These are phyloP conservation scores for Huntiella decipiens DNA, from an alignment of 2,329 filamentous ascomycete genomes.

Conservation along the genomic window DNA sequence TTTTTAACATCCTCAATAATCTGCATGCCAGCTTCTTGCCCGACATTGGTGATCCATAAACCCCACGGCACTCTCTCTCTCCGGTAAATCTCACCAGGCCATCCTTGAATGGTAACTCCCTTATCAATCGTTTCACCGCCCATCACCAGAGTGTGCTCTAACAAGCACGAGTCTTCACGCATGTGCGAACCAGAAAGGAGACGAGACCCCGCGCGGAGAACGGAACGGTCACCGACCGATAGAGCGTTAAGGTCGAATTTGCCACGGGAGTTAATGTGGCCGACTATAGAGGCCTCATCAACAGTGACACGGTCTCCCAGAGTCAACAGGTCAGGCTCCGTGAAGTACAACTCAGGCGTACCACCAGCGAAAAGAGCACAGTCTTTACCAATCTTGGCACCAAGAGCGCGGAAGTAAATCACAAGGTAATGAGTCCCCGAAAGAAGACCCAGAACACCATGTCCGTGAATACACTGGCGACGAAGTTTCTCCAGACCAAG, in stretches of 20 bases:
- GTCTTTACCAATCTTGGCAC: conserved; percentile 33
- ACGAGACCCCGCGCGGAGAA: conserved; percentile 31
- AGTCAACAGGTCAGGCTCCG: conserved; percentile 35
- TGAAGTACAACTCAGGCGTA: conserved; percentile 32
- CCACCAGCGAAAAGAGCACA: conserved; percentile 37
- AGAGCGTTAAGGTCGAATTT: conserved; percentile 35
- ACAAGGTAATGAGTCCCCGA: conserved; percentile 33
- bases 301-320: conserved; percentile 33
- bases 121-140: conserved; percentile 34
- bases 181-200: conserved; percentile 34
- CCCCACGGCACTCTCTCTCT: conserved; percentile 11
- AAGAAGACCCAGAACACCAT: conserved; percentile 32
- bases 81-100: conserved; percentile 28
- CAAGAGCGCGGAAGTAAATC: conserved; percentile 33
- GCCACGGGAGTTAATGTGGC: conserved; percentile 36
- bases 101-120: conserved; percentile 32
- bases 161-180: conserved; percentile 30
- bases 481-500: conserved; percentile 31
- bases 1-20: neutral
- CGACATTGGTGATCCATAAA: neutral
- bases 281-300: conserved; percentile 36
- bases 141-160: conserved; percentile 40
- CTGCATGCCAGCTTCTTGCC: neutral
- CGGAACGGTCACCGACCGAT: conserved; percentile 30
- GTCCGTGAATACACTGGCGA: conserved; percentile 28